Percentiles rank a stretch among this genome's conserved stretches.
Evolutionary conservation across 75 land plant species (phyloP).

Genomic region (Cupressus sempervirens): DNA sequence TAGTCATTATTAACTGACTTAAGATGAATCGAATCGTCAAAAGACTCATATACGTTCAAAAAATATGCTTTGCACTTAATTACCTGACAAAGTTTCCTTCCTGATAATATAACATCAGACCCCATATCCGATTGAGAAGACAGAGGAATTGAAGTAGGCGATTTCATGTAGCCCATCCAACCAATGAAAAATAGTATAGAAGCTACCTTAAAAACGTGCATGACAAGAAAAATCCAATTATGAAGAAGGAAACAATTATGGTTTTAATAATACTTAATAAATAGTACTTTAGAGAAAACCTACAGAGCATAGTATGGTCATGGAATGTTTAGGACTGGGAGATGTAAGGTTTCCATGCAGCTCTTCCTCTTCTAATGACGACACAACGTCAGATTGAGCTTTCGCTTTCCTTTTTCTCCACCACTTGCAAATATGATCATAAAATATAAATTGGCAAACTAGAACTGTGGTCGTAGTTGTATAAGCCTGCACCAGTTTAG

Average conservation of each 20-base stretch:
- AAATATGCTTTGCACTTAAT: background rate
- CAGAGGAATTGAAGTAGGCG: background rate
- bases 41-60: too few species aligned
- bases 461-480: constrained; percentile 60
- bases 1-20: background rate
- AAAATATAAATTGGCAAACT: constrained; percentile 58
- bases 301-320: constrained; percentile 34
- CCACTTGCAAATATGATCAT: constrained; percentile 34
- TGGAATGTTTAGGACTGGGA: constrained; percentile 13
- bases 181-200: constrained; percentile 28
- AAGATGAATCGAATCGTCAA: background rate
- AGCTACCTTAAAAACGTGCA: constrained; percentile 16
- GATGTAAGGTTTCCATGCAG: constrained; percentile 11
- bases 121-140: constrained; percentile 5
- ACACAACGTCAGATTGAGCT: constrained; percentile 7
- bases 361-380: constrained; percentile 19
- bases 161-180: constrained; percentile 8
- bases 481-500: constrained; percentile 49
- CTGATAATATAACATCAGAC: constrained; percentile 16
- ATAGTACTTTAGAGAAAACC: constrained; percentile 4
- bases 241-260: too few species aligned
- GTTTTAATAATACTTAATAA: too few species aligned
- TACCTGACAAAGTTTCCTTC: constrained; percentile 48
- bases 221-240: background rate
- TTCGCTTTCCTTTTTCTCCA: constrained; percentile 8